Evolutionary conservation across 75 land plant species (phyloP), one percentile per base, ranked within the genome.

Genomic region (Pseudotsuga menziesii): DNA sequence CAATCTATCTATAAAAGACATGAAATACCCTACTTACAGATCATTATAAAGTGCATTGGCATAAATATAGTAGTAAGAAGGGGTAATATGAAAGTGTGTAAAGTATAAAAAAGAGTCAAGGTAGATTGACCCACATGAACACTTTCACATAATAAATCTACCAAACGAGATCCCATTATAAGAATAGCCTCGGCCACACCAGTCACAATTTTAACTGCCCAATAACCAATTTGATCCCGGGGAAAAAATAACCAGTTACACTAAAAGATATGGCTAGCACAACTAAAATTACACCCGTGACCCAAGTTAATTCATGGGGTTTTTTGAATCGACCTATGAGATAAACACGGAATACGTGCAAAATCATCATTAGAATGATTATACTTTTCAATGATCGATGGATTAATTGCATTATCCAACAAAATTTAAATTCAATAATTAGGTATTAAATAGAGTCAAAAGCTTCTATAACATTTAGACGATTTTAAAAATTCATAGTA

Each of bases 71-170:
- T 2, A 13, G 25, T 67, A 56, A 78, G 73, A 70, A 78, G 79
- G 54, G 58, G 58, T 70, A 78, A 71, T 78, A 78, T n/a, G 64
- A 78, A 78, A 78, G 79, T 69, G 73, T 78, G 79, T 70, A 78
- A 78, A 69, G 60, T 78, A 67, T 48, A 39, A 58, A n/a, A 78
- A 78, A 55, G 35, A 27, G 79, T 78, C 60, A 78, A 70, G 57
- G 79, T 78, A 29, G 73, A 78, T 78, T 78, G 58, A 44, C 73
- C 79, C 32, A 69, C 44, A 55, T 73, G 56, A 78, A 56, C 58
- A 61, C 69, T 63, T 77, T 29, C 78, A 2, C 5, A 1, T 77
- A 77, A 77, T 77, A 77, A 52, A 48, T 77, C 58, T 55, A 75
- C 58, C 76, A 75, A 75, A 20, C n/a, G n/a, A n/a, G n/a, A 75